Evolutionary conservation across 2,329 filamentous ascomycete genomes (phyloP).

Genomic region (Daldinia sp.): DNA sequence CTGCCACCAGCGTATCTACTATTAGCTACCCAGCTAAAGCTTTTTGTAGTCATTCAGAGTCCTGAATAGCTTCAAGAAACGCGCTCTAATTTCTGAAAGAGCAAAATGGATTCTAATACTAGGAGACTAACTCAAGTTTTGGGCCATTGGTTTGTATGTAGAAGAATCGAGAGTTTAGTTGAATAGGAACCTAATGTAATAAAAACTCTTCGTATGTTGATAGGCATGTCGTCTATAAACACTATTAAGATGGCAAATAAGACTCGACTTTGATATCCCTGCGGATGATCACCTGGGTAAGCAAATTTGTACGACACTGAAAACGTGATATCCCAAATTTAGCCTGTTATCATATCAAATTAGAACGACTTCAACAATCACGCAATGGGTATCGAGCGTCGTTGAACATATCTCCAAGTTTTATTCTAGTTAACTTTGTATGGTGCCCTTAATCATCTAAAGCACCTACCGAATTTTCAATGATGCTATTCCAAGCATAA

Average conservation of each 20-base stretch:
- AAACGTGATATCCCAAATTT: not conserved
- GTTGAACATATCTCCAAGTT: not conserved
- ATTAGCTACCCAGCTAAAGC: not conserved
- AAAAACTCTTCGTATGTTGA: not conserved
- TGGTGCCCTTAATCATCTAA: too few species aligned
- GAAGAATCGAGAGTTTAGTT: not conserved
- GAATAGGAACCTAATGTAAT: too few species aligned
- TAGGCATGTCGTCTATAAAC: not conserved
- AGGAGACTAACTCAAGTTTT: not conserved
- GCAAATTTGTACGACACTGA: not conserved
- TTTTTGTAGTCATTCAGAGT: not conserved
- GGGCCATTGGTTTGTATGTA: not conserved
- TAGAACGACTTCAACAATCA: not conserved
- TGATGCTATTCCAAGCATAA: not conserved
- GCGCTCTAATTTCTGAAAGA: not conserved
- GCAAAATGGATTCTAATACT: not conserved
- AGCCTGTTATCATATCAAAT: not conserved
- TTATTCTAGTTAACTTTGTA: too few species aligned
- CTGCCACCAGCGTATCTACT: not conserved
- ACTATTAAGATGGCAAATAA: not conserved
- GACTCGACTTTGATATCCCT: not conserved
- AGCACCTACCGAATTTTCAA: not conserved
- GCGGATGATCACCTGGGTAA: not conserved
- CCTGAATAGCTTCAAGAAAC: constrained; percentile 2
- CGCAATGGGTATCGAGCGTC: not conserved